Evolutionary conservation across 1,284 basidiomycete genomes (phyloP).

Genomic region (Microbotryum violaceum): DNA sequence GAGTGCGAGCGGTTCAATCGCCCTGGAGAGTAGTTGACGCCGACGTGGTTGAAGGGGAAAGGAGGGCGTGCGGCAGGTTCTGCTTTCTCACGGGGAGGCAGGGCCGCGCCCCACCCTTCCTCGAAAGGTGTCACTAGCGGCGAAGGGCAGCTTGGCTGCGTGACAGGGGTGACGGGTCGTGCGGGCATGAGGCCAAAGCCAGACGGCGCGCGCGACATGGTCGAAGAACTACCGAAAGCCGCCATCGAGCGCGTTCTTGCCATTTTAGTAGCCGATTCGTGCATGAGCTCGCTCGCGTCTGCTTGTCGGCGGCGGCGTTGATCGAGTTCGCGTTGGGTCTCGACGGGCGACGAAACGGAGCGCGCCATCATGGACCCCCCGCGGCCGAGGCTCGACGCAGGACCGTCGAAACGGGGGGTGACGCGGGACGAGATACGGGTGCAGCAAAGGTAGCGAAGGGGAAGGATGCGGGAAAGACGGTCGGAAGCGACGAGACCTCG

Average conservation of each 20-base stretch:
- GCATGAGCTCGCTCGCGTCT: slow-evolving; percentile 11
- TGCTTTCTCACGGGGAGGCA: slow-evolving; percentile 8
- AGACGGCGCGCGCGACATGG: slow-evolving; percentile 4
- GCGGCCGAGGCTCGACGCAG: neutral
- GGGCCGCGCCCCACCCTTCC: slow-evolving; percentile 14
- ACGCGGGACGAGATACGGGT: neutral
- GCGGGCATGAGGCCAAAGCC: neutral
- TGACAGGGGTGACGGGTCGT: neutral
- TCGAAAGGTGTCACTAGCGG: slow-evolving; percentile 16
- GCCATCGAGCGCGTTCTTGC: slow-evolving; percentile 14
- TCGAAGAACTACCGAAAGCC: neutral
- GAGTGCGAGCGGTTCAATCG: slow-evolving; percentile 23
- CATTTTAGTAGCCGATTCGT: slow-evolving; percentile 22
- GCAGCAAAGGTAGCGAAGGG: slow-evolving; percentile 7
- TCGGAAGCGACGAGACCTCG: neutral
- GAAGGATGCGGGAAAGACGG: neutral
- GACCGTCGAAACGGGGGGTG: neutral
- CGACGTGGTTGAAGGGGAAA: slow-evolving; percentile 22
- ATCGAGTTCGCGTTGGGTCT: slow-evolving; percentile 21
- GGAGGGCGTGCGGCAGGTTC: neutral
- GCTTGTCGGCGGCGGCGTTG: slow-evolving; percentile 13
- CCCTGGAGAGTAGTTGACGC: slow-evolving; percentile 7
- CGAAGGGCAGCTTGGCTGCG: slow-evolving; percentile 1
- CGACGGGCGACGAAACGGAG: slow-evolving; percentile 25
- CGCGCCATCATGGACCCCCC: slow-evolving; percentile 10